Percentiles rank a stretch among this genome's conserved stretches.
Evolutionary conservation across 495 filamentous ascomycete genomes (phyloP).

Genomic region (Neurospora sp.): DNA sequence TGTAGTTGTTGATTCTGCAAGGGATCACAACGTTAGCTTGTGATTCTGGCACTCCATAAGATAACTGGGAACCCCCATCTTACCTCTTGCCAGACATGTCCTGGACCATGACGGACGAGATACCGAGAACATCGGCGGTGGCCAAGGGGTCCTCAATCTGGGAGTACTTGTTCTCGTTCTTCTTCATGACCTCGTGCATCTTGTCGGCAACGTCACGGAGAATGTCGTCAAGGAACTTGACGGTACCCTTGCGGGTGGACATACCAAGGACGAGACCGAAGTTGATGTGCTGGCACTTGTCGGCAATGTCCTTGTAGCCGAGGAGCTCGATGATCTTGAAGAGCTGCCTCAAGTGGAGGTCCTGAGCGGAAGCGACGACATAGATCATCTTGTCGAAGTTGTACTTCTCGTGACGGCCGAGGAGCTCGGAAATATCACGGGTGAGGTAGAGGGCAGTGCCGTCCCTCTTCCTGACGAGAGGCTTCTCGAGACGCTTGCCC

Average conservation of each 20-base stretch:
- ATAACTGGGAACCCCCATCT: background rate
- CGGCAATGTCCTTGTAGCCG: conserved; percentile 46
- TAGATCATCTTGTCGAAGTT: conserved; percentile 63
- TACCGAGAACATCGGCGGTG: conserved; percentile 48
- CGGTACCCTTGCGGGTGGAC: conserved; percentile 49
- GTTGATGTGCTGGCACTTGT: conserved; percentile 50
- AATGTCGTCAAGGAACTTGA: conserved; percentile 52
- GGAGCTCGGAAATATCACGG: conserved; percentile 54
- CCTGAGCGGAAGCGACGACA: conserved; percentile 51
- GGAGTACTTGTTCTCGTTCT: conserved; percentile 48
- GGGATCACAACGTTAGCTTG: background rate
- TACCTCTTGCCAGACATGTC: conserved; percentile 57
- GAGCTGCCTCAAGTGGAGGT: conserved; percentile 51
- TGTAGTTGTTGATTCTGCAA: conserved; percentile 50
- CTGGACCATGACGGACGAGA: conserved; percentile 54
- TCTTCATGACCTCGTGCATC: conserved; percentile 57
- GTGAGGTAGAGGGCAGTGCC: conserved; percentile 57
- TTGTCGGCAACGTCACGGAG: conserved; percentile 49
- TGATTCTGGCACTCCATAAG: background rate
- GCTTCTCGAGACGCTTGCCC: conserved; percentile 45
- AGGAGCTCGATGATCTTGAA: conserved; percentile 56
- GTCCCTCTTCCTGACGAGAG: conserved; percentile 49
- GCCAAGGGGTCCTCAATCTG: conserved; percentile 48
- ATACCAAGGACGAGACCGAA: conserved; percentile 54
- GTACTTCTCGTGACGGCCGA: conserved; percentile 49